Percentiles rank a stretch among this genome's conserved stretches.
These are phyloP conservation scores for Lagenaria siceraria DNA, from an alignment of 306 rosid genomes.

Conservation along the genomic window DNA sequence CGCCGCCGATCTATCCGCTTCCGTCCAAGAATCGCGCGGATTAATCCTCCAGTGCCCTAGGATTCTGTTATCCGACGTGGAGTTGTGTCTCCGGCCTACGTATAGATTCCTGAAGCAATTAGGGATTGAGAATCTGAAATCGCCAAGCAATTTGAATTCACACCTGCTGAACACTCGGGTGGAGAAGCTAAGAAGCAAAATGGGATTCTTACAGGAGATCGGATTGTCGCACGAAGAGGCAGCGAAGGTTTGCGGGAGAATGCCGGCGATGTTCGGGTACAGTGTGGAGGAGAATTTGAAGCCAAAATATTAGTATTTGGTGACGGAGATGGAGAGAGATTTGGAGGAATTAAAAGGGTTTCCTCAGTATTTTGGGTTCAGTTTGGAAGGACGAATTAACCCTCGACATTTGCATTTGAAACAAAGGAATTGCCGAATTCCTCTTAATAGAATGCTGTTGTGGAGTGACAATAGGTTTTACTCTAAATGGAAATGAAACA, in stretches of 20 bases:
- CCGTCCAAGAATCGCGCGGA: constrained; percentile 20
- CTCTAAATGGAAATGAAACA: constrained; percentile 26
- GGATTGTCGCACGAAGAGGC: constrained; percentile 53
- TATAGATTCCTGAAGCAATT: constrained; percentile 34
- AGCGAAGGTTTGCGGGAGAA: constrained; percentile 19
- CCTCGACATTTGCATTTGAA: constrained; percentile 71
- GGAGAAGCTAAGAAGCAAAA: constrained; percentile 37
- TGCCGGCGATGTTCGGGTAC: constrained; percentile 76
- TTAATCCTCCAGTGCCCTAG: constrained; percentile 60
- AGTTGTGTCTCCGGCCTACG: constrained; percentile 61
- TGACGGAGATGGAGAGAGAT: constrained; percentile 53
- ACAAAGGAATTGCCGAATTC: constrained; percentile 37
- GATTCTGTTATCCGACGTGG: constrained; percentile 49
- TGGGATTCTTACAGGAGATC: constrained; percentile 31
- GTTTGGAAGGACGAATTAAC: constrained; percentile 46
- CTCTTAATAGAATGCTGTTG: constrained; percentile 52
- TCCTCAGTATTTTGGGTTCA: constrained; percentile 74
- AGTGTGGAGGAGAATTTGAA: constrained; percentile 42
- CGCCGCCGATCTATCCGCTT: constrained; percentile 28
- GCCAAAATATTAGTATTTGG: constrained; percentile 51
- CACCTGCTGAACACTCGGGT: constrained; percentile 62
- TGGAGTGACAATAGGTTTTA: constrained; percentile 64
- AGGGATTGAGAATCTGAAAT: constrained; percentile 28
- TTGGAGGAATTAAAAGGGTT: constrained; percentile 55
- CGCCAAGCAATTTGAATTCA: constrained; percentile 39